Evolutionary conservation across 2,329 filamentous ascomycete species (phyloP).

Genomic region (Colletotrichum cuscutae): DNA sequence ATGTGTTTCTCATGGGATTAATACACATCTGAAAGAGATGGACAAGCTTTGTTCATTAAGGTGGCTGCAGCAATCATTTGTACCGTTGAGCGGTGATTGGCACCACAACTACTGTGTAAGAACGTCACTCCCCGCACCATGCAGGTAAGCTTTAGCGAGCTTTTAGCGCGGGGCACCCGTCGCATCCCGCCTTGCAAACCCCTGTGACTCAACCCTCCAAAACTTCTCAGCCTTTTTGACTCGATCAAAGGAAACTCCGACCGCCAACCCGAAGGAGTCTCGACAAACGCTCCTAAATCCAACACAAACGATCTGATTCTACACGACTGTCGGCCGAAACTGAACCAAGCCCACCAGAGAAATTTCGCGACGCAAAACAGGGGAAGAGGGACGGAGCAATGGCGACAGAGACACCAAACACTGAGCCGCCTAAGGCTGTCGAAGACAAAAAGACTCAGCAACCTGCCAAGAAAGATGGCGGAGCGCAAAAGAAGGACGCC

Average conservation of each 20-base stretch:
- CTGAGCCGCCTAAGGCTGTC: constrained; percentile 13
- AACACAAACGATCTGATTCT: neutral
- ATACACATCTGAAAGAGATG: neutral
- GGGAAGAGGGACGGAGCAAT: constrained; percentile 9
- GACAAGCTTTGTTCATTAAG: neutral
- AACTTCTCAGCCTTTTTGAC: constrained; percentile 28
- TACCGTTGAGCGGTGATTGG: constrained; percentile 11
- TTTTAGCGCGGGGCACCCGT: constrained; percentile 34
- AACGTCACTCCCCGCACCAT: constrained; percentile 33
- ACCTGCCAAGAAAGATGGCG: constrained; percentile 25
- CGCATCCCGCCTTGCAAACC: constrained; percentile 34
- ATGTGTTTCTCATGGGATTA: neutral
- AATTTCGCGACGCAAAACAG: neutral
- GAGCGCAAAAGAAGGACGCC: constrained; percentile 12
- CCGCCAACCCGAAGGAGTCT: neutral
- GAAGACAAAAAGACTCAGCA: constrained; percentile 26
- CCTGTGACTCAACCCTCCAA: constrained; percentile 36
- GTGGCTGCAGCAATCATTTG: neutral
- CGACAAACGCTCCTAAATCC: neutral
- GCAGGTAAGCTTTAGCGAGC: constrained; percentile 36
- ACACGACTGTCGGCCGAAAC: neutral
- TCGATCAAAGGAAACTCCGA: constrained; percentile 9
- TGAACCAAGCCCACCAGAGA: neutral
- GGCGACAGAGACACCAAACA: constrained; percentile 31
- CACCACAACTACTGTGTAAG: constrained; percentile 7